Percentiles rank a stretch among this genome's conserved stretches.
Conservation (phyloP, 306 rosid genomes). For the Medicago ruthenica region DNA sequence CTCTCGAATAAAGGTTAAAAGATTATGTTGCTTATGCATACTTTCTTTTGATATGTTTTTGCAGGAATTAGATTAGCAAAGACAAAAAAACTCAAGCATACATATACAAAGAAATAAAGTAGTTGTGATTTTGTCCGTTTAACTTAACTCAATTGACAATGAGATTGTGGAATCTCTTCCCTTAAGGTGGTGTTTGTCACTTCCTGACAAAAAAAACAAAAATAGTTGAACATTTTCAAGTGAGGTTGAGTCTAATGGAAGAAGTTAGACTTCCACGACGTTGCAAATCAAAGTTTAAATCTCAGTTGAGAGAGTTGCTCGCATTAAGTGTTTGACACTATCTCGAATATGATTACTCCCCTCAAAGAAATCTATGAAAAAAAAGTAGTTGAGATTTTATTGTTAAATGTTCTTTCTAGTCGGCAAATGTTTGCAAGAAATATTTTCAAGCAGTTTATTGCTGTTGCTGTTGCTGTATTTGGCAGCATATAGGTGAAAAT, state of each 20-base stretch:
- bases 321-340: not conserved
- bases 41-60: conserved; percentile 8
- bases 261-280: not conserved
- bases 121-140: not conserved
- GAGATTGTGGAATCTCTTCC: too few species aligned
- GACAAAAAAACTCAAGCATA: conserved; percentile 33
- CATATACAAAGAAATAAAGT: not conserved
- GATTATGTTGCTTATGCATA: conserved; percentile 13
- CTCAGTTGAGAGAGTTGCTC: not conserved
- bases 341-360: not conserved
- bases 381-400: conserved; percentile 7
- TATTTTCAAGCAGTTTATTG: conserved; percentile 1
- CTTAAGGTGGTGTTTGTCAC: too few species aligned
- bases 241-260: not conserved
- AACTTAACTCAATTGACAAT: too few species aligned
- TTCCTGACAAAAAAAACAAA: not conserved
- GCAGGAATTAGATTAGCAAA: conserved; percentile 40
- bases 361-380: not conserved
- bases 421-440: not conserved
- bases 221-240: not conserved
- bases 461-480: not conserved
- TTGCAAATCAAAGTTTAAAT: not conserved
- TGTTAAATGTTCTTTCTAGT: not conserved
- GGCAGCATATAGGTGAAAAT: not conserved
- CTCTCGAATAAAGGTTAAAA: not conserved